phyloP scores from a whole-genome alignment of 2,329 filamentous ascomycete species.

The Aspergillus neotritici region DNA sequence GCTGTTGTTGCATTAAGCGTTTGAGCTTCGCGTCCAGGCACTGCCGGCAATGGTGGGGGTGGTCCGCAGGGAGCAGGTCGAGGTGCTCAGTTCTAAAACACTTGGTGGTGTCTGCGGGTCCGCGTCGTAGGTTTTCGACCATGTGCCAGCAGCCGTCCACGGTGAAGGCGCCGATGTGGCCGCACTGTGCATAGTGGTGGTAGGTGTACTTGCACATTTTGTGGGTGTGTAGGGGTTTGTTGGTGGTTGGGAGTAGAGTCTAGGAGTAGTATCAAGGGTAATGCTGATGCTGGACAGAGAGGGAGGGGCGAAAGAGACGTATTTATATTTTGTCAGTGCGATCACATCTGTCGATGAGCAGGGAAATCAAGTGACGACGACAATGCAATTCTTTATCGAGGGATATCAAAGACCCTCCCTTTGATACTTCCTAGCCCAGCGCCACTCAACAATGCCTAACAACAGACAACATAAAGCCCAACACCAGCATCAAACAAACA shows the following conservation, averaged over 20 bases:
- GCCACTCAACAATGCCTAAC: neutral
- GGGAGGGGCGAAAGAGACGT: too few relatives aligned
- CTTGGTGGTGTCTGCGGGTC: neutral
- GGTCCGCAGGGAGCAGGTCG: constrained; percentile 5
- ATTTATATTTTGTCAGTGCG: too few relatives aligned
- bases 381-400: too few relatives aligned
- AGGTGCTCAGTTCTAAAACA: constrained; percentile 9
- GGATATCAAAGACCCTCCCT: too few relatives aligned
- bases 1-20: neutral
- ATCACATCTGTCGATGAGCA: too few relatives aligned
- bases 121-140: constrained; percentile 15
- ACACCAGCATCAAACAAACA: neutral
- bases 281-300: too few relatives aligned
- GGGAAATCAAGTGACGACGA: too few relatives aligned
- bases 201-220: constrained; percentile 25
- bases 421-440: too few relatives aligned
- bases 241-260: neutral
- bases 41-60: constrained; percentile 7
- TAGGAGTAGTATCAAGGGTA: too few relatives aligned
- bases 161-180: constrained; percentile 24
- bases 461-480: neutral
- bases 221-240: neutral
- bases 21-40: constrained; percentile 10
- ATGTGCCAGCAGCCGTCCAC: constrained; percentile 20
- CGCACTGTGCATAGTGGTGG: constrained; percentile 23